A percentile compares a stretch with the other conserved stretches of the same genome.
Evolutionary conservation across 768 basidiomycete species (phyloP).

Genomic region (Mycena venus): DNA sequence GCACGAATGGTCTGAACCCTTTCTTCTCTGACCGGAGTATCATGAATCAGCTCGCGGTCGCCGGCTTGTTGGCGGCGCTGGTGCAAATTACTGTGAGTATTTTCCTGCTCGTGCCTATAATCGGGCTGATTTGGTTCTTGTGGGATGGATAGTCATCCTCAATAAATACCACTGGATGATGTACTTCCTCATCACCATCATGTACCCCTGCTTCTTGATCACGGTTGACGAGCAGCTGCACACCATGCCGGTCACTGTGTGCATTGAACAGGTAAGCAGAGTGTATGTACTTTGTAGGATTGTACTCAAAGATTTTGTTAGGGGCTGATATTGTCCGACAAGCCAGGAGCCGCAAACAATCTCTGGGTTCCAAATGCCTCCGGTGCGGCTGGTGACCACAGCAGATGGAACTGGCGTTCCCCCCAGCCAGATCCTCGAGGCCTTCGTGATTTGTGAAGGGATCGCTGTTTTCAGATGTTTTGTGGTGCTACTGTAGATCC

Average conservation of each 20-base stretch:
- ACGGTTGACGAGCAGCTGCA: slow-evolving; percentile 94
- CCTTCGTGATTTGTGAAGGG: slow-evolving; percentile 91
- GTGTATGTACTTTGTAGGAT: background rate
- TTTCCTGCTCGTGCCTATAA: too few relatives aligned
- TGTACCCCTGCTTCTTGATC: slow-evolving; percentile 99
- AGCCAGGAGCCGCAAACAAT: slow-evolving; percentile 95
- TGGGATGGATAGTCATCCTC: slow-evolving; percentile 93
- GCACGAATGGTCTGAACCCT: too few relatives aligned
- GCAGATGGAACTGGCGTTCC: slow-evolving; percentile 96
- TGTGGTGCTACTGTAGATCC: too few relatives aligned
- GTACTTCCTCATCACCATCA: too few relatives aligned
- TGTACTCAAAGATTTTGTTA: slow-evolving; percentile 46
- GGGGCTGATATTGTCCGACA: slow-evolving; percentile 98
- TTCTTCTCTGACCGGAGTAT: too few relatives aligned
- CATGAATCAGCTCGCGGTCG: too few relatives aligned
- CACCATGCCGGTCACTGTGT: slow-evolving; percentile 88
- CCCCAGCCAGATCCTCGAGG: slow-evolving; percentile 91
- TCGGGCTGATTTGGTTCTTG: slow-evolving; percentile 6
- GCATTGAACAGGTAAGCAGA: slow-evolving; percentile 85
- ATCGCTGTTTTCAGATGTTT: too few relatives aligned
- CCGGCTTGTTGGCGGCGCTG: slow-evolving; percentile 88
- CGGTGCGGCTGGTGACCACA: slow-evolving; percentile 96
- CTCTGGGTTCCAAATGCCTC: slow-evolving; percentile 98
- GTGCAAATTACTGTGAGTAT: too few relatives aligned
- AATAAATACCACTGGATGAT: slow-evolving; percentile 99